These are phyloP conservation scores for Teunomyces pallodes DNA, from an alignment of 805 yeast species.

Conservation along the genomic window DNA sequence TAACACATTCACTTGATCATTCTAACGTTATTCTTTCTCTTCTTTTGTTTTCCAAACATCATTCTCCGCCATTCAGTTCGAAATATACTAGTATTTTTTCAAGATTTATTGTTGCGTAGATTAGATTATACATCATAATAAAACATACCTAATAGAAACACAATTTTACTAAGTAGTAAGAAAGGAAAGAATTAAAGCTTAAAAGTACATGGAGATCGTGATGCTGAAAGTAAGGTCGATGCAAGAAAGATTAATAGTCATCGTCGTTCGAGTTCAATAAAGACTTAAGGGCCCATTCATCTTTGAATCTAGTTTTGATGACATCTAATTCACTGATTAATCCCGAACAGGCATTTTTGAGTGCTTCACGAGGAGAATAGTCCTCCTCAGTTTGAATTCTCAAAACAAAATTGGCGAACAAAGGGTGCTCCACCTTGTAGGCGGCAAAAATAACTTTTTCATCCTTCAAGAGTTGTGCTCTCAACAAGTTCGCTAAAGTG, in stretches of 20 bases:
- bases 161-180: not conserved
- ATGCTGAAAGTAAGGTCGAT: not conserved
- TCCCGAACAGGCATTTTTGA: conserved; percentile 83
- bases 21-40: not conserved
- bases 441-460: conserved; percentile 94
- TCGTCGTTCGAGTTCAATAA: conserved; percentile 53
- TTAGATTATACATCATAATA: conserved; percentile 1
- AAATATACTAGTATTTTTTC: conserved; percentile 3
- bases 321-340: conserved; percentile 76
- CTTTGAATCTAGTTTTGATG: conserved; percentile 73
- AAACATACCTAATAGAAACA: conserved; percentile 2
- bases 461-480: conserved; percentile 84
- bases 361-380: conserved; percentile 85
- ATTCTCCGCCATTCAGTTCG: not conserved
- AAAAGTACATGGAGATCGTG: conserved; percentile 3
- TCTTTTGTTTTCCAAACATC: not conserved
- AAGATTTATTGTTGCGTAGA: not conserved
- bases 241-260: conserved; percentile 12
- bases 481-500: conserved; percentile 85
- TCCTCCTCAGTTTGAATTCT: conserved; percentile 96
- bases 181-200: conserved; percentile 1
- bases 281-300: conserved; percentile 91
- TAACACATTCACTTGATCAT: not conserved
- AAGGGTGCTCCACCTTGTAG: conserved; percentile 95
- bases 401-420: conserved; percentile 91